Evolutionary conservation across 306 rosid species (phyloP), one percentile per base, ranked within the genome.

Genomic region (Castanea crenata): DNA sequence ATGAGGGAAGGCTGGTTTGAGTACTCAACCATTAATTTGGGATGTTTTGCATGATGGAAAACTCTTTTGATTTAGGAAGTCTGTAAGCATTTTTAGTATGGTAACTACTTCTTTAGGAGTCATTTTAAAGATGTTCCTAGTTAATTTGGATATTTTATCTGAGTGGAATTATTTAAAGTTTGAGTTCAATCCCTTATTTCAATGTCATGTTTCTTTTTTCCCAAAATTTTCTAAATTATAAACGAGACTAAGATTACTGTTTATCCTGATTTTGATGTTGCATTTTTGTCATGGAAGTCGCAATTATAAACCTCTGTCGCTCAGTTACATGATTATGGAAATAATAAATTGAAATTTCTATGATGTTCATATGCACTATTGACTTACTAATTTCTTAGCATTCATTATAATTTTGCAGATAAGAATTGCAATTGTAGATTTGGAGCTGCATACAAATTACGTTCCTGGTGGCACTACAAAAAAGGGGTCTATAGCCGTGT

Each of bases 361-460:
- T 19, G 67, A 69, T 78, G 61, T 55, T 63, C 61, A 73, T 62
- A 21, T 57, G 31, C 35, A 14, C 27, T 35, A 59, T n/a, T 21
- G 61, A 32, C 21, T 55, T 70, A 38, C 76, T 85, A 84, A 84
- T 73, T 76, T 55, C 29, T 74, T 70, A 63, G 20, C 38, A 1
- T 80, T 38, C 21, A 78, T 74, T 80, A 57, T 52, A 55, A 72
- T 85, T 82, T 55, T 90, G 86, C 93, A 95, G 98, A 69, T 95
- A 79, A 89, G 59, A 83, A 90, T 92, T 63, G 99, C 98, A 44
- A 77, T 56, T 86, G 56, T 95, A 55, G 99, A 95, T 92, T 88
- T 95, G 90, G 90, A 92, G 80, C 97, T 95, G 78, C 98, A 90
- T 81, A 79, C 94, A 31, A 88, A 88, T 35, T 92, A 92, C 79